phyloP scores from a whole-genome alignment of 2,329 filamentous ascomycete genomes.

The Ampelomyces quisqualis region DNA sequence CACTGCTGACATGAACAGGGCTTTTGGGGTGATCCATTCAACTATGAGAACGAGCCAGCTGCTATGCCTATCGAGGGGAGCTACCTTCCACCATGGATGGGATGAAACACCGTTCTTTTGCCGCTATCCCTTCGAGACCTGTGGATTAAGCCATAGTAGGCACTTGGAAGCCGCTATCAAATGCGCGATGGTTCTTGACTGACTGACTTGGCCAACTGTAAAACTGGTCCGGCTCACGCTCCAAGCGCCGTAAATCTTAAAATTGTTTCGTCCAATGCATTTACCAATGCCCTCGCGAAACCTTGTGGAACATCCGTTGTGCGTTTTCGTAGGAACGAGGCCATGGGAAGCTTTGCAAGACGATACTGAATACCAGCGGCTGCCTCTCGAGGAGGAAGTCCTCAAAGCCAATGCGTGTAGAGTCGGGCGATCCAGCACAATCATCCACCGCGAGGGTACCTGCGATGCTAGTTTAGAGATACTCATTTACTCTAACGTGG shows the following conservation, averaged over 20 bases:
- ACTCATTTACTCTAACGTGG: conserved; percentile 13
- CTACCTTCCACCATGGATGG: conserved; percentile 24
- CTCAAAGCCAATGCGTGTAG: conserved; percentile 14
- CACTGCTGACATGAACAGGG: conserved; percentile 25
- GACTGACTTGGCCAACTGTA: conserved; percentile 17
- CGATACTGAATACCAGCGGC: conserved; percentile 10
- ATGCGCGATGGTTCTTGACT: too few species aligned
- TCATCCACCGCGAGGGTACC: conserved; percentile 14
- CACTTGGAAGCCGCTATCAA: too few species aligned
- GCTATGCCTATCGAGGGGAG: conserved; percentile 21
- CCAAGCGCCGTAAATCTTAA: conserved; percentile 17
- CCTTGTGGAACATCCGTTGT: conserved; percentile 14
- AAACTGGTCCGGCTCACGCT: conserved; percentile 9
- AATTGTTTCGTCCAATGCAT: conserved; percentile 1
- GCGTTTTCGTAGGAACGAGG: conserved; percentile 8
- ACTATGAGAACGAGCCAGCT: conserved; percentile 33
- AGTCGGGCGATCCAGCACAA: conserved; percentile 11
- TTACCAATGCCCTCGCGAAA: conserved; percentile 11
- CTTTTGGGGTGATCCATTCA: conserved; percentile 43
- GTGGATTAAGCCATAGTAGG: too few species aligned
- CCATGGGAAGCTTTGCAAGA: conserved; percentile 12
- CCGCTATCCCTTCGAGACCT: too few species aligned
- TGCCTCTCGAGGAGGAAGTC: conserved; percentile 10
- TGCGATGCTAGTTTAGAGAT: conserved; percentile 6
- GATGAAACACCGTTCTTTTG: conserved; percentile 1